Base-by-base conservation (phyloP, 208 protist species). In the Acanthamoeba culbertsoni region DNA sequence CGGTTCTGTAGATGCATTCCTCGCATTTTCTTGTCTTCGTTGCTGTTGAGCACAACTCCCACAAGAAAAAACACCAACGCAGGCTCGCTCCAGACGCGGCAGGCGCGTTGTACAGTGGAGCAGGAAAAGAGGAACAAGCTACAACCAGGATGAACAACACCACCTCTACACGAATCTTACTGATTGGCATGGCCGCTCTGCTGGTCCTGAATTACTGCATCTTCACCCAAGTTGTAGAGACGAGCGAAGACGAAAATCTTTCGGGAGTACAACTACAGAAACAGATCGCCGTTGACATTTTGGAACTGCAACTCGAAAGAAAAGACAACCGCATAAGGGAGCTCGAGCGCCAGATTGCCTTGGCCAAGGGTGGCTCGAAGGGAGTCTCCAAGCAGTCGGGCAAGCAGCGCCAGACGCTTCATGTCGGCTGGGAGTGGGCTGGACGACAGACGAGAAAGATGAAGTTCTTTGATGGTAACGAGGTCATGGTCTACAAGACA, bases 191-290 rank as follows among this genome's bases (percentile, higher is more conserved):
- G 51, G 57, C 26, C 6, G 48, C 20, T 4, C 82, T 90, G 14
- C 59, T 90, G 33, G 31, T 90, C 8, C 23, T 90, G 51, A 90
- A 90, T 35, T 90, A 90, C 12, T 68, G 59, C 51, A 90, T 90
- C 51, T 90, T 65, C 51, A 46, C 26, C 48, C 43, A 65, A 18
- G 55, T 68, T 4, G 16, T 90, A 8, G 82, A 90, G 20, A 1
- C 40, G 28, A 45, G 31, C 23, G 23, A 86, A 4, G 0, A n/a
- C 0, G 82, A 53, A 57, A 31, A 86, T 40, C 12, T 86, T 8
- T 23, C 48, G 4, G 40, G 43, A 53, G 40, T 40, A 10, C 2
- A 40, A 23, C 33, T 68, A 5, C 23, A 14, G 23, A 90, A 48
- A 40, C 16, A 40, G 0, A n/a, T 90, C 16, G 51, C 82, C n/a